Base-by-base conservation (phyloP, 176 grass and related monocot genomes). In the Chloris gayana region DNA sequence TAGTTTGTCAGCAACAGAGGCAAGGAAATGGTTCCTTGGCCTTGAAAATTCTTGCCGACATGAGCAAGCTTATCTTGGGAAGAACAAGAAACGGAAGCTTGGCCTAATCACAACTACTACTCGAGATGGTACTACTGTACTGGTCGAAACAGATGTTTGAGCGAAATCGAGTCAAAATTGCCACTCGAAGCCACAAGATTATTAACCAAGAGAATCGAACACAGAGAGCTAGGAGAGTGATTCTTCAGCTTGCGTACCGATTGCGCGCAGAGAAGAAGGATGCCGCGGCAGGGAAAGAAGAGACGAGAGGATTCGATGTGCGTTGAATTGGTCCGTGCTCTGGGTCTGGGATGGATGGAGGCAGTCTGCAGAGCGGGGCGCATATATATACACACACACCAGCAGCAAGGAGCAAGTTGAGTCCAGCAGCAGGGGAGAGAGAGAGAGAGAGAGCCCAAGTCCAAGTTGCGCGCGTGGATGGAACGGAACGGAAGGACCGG, bases 401-500 rank as follows among this genome's bases (percentile, higher is more conserved):
- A 45, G 7, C 10, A 45, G 42, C 12, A 45, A 45, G 8, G 2
- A 49, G 3, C 53, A 57, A 57, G 53, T 24, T 57, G 35, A 37
- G 35, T 37, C 35, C 42, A 13, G 6, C 42, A 45, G 42, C 42
- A 25, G 58, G 25, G 58, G 25, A 5, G 58, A 12, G 2, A 22
- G 9, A 37, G 10, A 0, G 24, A 10, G 4, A 11, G 13, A 11
- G 25, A 3, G n/a, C 56, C n/a, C 22, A 25, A 58, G 56, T 58
- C 56, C 56, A 58, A 58, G 56, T 58, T 58, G 56, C 50, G 6
- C 5, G 49, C 50, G 7, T 9, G 56, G 54, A n/a, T 9, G 19
- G 56, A 59, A 9, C 9, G 10, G n/a, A 9, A 22, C n/a, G 22
- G 56, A 6, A 11, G n/a, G 68, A 85, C 75, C 68, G 45, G 83